Percentiles rank a stretch among this genome's conserved stretches.
Conservation (phyloP, 495 filamentous ascomycete species). For the Trichoderma parareesei region DNA sequence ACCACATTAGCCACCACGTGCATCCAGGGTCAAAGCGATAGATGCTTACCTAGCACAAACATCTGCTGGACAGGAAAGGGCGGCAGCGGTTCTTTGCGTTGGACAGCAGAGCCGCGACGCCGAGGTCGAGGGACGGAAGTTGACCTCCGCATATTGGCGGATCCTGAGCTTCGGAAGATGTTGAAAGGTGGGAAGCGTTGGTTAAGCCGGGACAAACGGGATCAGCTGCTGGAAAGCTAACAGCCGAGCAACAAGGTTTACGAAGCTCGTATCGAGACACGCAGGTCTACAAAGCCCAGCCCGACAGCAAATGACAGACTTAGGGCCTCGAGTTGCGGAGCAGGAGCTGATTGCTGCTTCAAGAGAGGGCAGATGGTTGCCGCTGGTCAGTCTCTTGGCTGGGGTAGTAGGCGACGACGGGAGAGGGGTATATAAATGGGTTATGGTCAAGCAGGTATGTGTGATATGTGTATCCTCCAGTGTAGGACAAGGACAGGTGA, state of each 20-base stretch:
- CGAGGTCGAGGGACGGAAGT: neutral
- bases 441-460: no score
- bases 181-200: neutral
- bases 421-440: neutral
- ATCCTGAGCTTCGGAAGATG: neutral
- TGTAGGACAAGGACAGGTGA: neutral
- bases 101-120: neutral
- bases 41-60: slow-evolving; percentile 13
- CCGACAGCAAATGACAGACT: neutral
- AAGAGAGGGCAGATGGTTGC: neutral
- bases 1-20: slow-evolving; percentile 18
- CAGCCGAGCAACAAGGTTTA: slow-evolving; percentile 11
- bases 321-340: neutral
- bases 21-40: neutral
- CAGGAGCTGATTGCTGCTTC: neutral
- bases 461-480: neutral
- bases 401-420: neutral
- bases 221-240: neutral
- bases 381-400: neutral
- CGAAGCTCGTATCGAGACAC: neutral
- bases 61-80: slow-evolving; percentile 12
- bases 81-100: slow-evolving; percentile 4
- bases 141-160: neutral
- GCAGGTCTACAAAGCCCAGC: neutral
- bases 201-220: neutral